Evolutionary conservation across 2,329 filamentous ascomycete genomes (phyloP), one percentile per base, ranked within the genome.

Genomic region (Talaromyces sp.): DNA sequence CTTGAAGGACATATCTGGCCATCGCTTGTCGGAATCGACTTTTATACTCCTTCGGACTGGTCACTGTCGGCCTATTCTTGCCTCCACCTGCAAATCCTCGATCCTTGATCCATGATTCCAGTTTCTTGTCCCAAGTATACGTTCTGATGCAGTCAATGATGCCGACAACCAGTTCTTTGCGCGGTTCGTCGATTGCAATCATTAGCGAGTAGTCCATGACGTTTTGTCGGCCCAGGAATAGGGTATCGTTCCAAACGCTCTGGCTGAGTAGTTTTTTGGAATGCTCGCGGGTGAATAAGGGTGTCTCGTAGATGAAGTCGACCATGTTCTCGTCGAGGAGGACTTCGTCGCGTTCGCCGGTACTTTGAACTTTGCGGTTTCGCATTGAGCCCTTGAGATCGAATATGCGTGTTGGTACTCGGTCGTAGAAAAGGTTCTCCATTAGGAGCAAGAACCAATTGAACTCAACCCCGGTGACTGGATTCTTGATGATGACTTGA

Each of bases 21-120:
- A 99, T 99, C 11, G 92, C 92, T 75, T 97, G 93, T 63, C 94
- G 80, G 78, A 99, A 99, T 5, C 94, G 86, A 65, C 89, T 92
- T 74, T 97, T 95, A 73, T 99, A 99, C 75, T 99, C 94, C 76
- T 94, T 96, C 2, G 94, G 95, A 73, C 89, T 95, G 10, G 94
- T 99, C 53, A 99, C 94, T 0, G 94, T 99, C 8, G 95, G 95
- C 61, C 91, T 84, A 65, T 87, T 87, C 73, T 87, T 87, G 67
- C 95, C 89, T 58, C 89, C 85, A 31, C 87, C 86, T 59, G 87
- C 88, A 67, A 92, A 91, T 0, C 89, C 94, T 39, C 93, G 88
- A 69, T 97, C 92, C 75, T 99, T 99, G 81, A 99, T 97, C 94
- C 94, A 99, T 56, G 88, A 94, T 77, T 99, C 94, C n/a, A 99